phyloP scores from a whole-genome alignment of 2,329 filamentous ascomycete species.

The Hymenotorrendiella dingleyae region DNA sequence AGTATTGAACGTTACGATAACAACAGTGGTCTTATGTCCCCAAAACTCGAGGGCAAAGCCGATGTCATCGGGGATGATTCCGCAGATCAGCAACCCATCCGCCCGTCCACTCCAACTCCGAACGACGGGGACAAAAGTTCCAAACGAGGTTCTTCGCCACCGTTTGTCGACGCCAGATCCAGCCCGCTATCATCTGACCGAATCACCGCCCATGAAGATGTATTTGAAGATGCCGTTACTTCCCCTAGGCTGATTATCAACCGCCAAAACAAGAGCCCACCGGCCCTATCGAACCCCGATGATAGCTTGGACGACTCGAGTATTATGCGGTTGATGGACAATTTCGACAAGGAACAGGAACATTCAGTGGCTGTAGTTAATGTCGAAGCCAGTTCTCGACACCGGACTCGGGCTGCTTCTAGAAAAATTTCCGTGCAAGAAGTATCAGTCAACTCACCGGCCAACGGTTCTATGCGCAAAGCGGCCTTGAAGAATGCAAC shows the following conservation, averaged over 20 bases:
- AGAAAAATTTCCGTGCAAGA: background rate
- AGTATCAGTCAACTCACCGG: background rate
- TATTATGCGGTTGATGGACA: conserved; percentile 21
- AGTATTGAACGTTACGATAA: no score
- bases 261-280: conserved; percentile 5
- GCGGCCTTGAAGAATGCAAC: conserved; percentile 7
- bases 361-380: background rate
- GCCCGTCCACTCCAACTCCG: conserved; percentile 6
- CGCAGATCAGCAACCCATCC: background rate
- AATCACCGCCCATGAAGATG: conserved; percentile 12
- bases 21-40: no score
- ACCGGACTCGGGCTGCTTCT: background rate
- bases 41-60: no score
- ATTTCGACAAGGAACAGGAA: conserved; percentile 16
- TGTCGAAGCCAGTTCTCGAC: background rate
- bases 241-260: conserved; percentile 13
- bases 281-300: conserved; percentile 10
- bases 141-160: conserved; percentile 2
- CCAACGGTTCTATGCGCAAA: conserved; percentile 6
- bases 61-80: no score
- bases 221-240: conserved; percentile 25
- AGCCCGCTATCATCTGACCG: conserved; percentile 35
- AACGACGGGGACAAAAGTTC: conserved; percentile 3
- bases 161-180: conserved; percentile 43
- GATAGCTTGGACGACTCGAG: conserved; percentile 23